Conservation (phyloP, 176 grass and related monocot species). For the Avena eriantha region DNA sequence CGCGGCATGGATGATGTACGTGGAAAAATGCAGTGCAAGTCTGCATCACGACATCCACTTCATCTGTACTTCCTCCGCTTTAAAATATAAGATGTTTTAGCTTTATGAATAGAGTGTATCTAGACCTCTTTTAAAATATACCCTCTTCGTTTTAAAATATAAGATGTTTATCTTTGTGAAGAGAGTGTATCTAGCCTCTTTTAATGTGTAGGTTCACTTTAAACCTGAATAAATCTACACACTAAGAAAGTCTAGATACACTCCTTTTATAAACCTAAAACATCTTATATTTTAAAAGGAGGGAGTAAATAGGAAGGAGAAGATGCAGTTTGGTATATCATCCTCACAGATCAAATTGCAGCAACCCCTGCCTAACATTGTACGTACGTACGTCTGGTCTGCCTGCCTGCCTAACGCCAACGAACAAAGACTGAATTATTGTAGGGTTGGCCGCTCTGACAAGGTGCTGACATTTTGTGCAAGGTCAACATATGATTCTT, state of each 20-base stretch:
- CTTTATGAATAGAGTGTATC: too few relatives aligned
- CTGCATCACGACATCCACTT: neutral
- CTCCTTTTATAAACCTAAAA: too few relatives aligned
- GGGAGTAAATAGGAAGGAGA: neutral
- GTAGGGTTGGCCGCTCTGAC: neutral
- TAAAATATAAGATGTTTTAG: too few relatives aligned
- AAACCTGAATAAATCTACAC: too few relatives aligned
- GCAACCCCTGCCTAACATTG: slow-evolving; percentile 15
- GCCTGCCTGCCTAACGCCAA: slow-evolving; percentile 47
- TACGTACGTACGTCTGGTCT: neutral
- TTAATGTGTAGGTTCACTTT: too few relatives aligned
- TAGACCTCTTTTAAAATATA: too few relatives aligned
- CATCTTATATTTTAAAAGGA: too few relatives aligned
- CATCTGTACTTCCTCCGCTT: too few relatives aligned
- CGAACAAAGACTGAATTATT: slow-evolving; percentile 37
- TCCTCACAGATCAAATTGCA: slow-evolving; percentile 11
- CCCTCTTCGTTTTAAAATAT: too few relatives aligned
- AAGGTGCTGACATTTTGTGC: slow-evolving; percentile 30
- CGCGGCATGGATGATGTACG: neutral
- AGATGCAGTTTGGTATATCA: slow-evolving; percentile 21
- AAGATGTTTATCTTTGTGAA: too few relatives aligned
- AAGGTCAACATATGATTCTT: slow-evolving; percentile 4
- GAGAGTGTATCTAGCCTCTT: too few relatives aligned
- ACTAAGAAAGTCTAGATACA: too few relatives aligned
- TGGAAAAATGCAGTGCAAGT: slow-evolving; percentile 30